Conservation (phyloP, 2,329 filamentous ascomycete genomes). For the Clarireedia homoeocarpa region DNA sequence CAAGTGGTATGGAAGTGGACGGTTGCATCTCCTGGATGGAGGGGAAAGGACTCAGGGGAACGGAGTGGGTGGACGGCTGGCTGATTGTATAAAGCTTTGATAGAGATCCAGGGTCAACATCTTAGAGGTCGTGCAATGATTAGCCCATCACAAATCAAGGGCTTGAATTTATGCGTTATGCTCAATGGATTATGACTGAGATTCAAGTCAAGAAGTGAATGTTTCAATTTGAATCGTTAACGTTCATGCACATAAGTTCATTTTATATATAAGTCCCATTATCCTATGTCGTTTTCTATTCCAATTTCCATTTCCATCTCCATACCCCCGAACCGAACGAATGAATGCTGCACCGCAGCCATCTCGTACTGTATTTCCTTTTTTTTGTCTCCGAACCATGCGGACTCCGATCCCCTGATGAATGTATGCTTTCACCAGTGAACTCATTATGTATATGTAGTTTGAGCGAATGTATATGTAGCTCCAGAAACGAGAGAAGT, state of each 20-base stretch:
- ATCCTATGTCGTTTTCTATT: not conserved
- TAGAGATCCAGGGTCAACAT: too few relatives aligned
- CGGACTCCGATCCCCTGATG: not conserved
- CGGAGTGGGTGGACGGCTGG: not conserved
- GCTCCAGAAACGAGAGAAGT: too few relatives aligned
- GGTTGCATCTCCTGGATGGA: not conserved
- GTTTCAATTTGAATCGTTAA: too few relatives aligned
- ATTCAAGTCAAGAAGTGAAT: too few relatives aligned
- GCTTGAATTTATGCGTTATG: too few relatives aligned
- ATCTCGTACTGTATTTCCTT: not conserved
- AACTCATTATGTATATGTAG: too few relatives aligned
- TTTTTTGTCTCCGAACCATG: not conserved
- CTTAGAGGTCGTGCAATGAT: too few relatives aligned
- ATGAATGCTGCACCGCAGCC: not conserved
- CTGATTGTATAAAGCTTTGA: too few relatives aligned
- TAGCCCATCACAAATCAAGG: not conserved
- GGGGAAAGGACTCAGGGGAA: not conserved
- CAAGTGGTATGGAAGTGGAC: not conserved
- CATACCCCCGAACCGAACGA: not conserved
- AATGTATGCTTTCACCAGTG: too few relatives aligned
- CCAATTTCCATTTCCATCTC: not conserved
- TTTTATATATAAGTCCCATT: not conserved
- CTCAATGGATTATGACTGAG: too few relatives aligned
- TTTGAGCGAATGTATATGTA: too few relatives aligned
- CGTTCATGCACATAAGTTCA: not conserved